phyloP scores from a whole-genome alignment of 352 stramenopile species.

The Phytophthora aleatoria region DNA sequence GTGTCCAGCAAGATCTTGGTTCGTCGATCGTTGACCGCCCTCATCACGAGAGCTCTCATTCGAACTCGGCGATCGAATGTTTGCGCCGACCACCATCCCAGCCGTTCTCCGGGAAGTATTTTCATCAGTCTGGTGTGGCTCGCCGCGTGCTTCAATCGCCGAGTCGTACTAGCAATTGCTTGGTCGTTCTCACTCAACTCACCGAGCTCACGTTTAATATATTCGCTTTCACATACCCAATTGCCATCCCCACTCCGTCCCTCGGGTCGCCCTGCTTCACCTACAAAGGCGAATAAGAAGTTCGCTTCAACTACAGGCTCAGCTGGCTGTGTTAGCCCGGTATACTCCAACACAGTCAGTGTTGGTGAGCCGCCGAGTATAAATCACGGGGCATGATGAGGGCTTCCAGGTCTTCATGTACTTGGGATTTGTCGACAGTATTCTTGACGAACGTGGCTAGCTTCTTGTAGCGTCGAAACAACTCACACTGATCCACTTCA shows the following conservation, averaged over 20 bases:
- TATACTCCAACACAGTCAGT: constrained; percentile 9
- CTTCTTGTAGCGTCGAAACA: constrained; percentile 2
- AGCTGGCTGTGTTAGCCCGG: constrained; percentile 10
- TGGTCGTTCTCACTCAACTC: not conserved
- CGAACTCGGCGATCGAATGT: not conserved
- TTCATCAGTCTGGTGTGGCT: not conserved
- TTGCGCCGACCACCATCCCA: not conserved
- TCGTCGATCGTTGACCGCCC: not conserved
- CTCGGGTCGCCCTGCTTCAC: not conserved
- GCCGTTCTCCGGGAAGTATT: not conserved
- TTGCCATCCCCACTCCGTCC: not conserved
- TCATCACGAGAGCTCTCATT: not conserved
- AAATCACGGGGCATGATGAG: constrained; percentile 10
- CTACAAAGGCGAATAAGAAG: not conserved
- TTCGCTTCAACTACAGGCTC: constrained; percentile 9
- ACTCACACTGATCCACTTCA: not conserved
- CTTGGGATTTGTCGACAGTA: constrained; percentile 2
- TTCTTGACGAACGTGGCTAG: not conserved
- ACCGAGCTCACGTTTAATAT: not conserved
- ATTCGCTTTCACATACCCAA: not conserved
- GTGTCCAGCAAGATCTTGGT: not conserved
- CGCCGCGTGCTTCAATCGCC: not conserved
- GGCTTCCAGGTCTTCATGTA: constrained; percentile 4
- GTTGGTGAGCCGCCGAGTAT: constrained; percentile 11
- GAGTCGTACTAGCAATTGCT: not conserved